Percentiles rank a stretch among this genome's conserved stretches.
Evolutionary conservation across 75 land plant genomes (phyloP).

Genomic region (Selaginella moellendorffii): DNA sequence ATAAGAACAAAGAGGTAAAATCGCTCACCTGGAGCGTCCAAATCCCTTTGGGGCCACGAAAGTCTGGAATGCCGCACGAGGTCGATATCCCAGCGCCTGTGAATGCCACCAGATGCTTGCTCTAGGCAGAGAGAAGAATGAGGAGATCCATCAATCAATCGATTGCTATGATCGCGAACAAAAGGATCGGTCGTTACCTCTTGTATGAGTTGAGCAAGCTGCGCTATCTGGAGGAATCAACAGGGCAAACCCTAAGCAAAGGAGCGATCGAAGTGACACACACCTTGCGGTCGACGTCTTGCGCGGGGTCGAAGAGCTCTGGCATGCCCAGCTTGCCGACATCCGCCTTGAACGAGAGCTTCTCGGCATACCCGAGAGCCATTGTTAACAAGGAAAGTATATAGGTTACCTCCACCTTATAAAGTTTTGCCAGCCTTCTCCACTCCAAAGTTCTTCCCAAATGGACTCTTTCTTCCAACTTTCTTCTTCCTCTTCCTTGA

Average conservation of each 20-base stretch:
- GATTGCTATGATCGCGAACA: neutral
- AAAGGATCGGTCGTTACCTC: too few relatives aligned
- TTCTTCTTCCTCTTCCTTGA: too few relatives aligned
- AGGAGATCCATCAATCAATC: neutral
- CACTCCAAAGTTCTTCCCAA: too few relatives aligned
- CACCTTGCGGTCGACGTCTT: constrained; percentile 56
- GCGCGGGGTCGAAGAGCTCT: constrained; percentile 62
- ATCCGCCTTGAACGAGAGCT: constrained; percentile 85
- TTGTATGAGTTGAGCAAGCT: neutral
- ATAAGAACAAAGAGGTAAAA: neutral
- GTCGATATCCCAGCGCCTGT: constrained; percentile 99
- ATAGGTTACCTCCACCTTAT: too few relatives aligned
- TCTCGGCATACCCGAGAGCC: constrained; percentile 93
- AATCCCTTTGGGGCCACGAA: constrained; percentile 92
- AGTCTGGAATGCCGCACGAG: constrained; percentile 96
- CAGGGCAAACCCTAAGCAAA: neutral
- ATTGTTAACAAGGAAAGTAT: too few relatives aligned
- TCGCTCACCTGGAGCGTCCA: constrained; percentile 87
- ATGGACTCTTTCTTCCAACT: too few relatives aligned
- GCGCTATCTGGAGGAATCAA: neutral
- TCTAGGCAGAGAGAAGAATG: neutral
- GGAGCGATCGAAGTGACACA: neutral
- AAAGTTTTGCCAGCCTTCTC: too few relatives aligned
- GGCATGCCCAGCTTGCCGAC: constrained; percentile 93
- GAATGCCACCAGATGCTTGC: constrained; percentile 68